Evolutionary conservation across 306 rosid genomes (phyloP).

Genomic region (Corylus heterophylla): DNA sequence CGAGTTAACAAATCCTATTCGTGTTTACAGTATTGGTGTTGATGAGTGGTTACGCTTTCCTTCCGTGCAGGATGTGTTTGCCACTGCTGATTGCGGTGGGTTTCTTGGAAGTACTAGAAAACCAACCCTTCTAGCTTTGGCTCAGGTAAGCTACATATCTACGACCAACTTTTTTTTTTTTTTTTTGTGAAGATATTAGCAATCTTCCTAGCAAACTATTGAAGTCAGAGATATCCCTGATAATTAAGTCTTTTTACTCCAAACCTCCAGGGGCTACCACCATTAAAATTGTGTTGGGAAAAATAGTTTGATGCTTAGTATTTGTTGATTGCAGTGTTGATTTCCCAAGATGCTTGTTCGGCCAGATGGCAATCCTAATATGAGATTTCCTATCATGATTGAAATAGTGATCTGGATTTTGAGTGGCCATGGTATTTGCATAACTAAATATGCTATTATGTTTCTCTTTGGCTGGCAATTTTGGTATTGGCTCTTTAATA

Average conservation of each 20-base stretch:
- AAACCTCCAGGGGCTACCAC: too few species aligned
- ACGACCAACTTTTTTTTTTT: neutral
- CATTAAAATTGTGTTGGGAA: neutral
- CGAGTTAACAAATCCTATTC: too few species aligned
- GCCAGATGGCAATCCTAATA: neutral
- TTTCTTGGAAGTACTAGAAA: constrained; percentile 89
- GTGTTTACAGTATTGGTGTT: too few species aligned
- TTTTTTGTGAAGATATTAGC: neutral
- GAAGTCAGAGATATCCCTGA: neutral
- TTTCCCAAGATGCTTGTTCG: neutral
- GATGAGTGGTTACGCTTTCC: too few species aligned
- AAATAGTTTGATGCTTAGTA: neutral
- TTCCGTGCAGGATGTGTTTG: too few species aligned
- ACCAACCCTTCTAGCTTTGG: constrained; percentile 81
- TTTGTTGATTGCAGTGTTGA: neutral
- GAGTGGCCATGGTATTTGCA: constrained; percentile 8
- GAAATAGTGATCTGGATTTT: neutral
- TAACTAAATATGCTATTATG: neutral
- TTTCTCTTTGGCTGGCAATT: neutral
- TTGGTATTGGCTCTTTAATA: constrained; percentile 1
- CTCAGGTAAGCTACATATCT: constrained; percentile 57
- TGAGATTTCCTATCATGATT: neutral
- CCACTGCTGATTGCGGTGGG: constrained; percentile 96
- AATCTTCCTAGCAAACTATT: constrained; percentile 17
- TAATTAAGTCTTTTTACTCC: neutral